Evolutionary conservation across 805 yeast genomes (phyloP).

Genomic region (Saturnispora silvae): DNA sequence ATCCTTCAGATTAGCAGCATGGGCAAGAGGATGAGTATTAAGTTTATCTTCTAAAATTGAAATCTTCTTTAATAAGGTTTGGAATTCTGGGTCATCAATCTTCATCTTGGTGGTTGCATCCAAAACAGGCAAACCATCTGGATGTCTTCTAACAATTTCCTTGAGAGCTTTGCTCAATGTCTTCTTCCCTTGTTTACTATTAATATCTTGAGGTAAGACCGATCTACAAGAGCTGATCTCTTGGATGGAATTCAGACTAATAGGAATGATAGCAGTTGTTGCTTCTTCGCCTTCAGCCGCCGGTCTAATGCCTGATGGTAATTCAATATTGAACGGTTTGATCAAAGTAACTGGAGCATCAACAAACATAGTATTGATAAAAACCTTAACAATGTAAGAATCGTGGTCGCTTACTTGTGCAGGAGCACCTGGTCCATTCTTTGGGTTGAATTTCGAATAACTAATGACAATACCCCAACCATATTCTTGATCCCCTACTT

Average conservation of each 20-base stretch:
- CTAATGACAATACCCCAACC: slow-evolving; percentile 95
- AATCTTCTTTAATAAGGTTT: slow-evolving; percentile 58
- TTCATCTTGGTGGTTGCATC: slow-evolving; percentile 93
- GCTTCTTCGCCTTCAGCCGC: slow-evolving; percentile 62
- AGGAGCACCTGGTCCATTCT: slow-evolving; percentile 41
- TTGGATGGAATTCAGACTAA: slow-evolving; percentile 68
- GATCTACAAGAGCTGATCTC: slow-evolving; percentile 73
- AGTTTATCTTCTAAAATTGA: slow-evolving; percentile 74
- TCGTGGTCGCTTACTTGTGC: slow-evolving; percentile 73
- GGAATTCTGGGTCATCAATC: slow-evolving; percentile 62
- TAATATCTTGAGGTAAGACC: slow-evolving; percentile 66
- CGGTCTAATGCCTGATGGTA: slow-evolving; percentile 86
- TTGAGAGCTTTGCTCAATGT: slow-evolving; percentile 58
- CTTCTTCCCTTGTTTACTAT: slow-evolving; percentile 46
- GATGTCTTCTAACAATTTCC: slow-evolving; percentile 75
- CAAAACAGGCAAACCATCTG: slow-evolving; percentile 83
- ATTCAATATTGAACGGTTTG: slow-evolving; percentile 64
- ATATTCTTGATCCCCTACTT: slow-evolving; percentile 54
- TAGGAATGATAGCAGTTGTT: slow-evolving; percentile 70
- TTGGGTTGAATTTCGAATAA: slow-evolving; percentile 39
- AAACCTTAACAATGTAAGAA: slow-evolving; percentile 76
- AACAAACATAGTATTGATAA: slow-evolving; percentile 64
- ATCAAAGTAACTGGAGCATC: slow-evolving; percentile 80
- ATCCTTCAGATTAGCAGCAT: slow-evolving; percentile 48
- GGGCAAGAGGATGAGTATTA: slow-evolving; percentile 55